Evolutionary conservation across 2,329 filamentous ascomycete species (phyloP), one percentile per base, ranked within the genome.

Genomic region (Hymenoscyphus albidus): DNA sequence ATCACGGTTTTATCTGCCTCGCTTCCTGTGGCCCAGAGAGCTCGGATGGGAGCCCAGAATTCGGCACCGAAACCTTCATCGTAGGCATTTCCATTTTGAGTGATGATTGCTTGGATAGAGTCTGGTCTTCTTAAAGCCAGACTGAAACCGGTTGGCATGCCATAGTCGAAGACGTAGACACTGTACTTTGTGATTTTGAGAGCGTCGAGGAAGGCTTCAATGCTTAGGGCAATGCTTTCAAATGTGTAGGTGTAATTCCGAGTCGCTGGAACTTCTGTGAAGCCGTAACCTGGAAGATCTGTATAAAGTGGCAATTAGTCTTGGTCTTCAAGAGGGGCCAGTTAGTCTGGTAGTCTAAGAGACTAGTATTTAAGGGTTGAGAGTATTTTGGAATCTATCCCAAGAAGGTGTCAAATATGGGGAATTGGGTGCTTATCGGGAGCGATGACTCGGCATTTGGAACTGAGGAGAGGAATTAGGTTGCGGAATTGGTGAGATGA

Each of bases 81-180:
- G 69, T 87, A 88, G 14, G 85, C 84, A 68, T 88, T 88, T 51
- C 84, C 85, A 70, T 87, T 87, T 69, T 88, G 85, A 2, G 79
- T 77, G 63, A 88, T 78, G 67, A 88, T 83, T 14, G 83, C 82
- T 44, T 77, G 76, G 62, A 87, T 75, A 12, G 77, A 76, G 0
- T 80, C 73, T 0, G 82, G 81, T 2, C 80, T 76, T 55, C 79
- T 68, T 1, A 86, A 77, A 0, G 84, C 84, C 1, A 87, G 76
- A 2, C 83, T 80, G 31, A 86, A 75, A 0, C 80, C 85, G 0
- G 79, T 78, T 0, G 86, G 85, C 0, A 84, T 83, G 60, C 85
- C 85, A 71, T 88, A 88, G 76, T 88, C 85, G 72, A 88, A 88
- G 67, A 88, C 80, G 73, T 87, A 88, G 35, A 85, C 74, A 14